Evolutionary conservation across 2,329 filamentous ascomycete species (phyloP), one percentile per base, ranked within the genome.

Genomic region (Neofusicoccum cordaticola): DNA sequence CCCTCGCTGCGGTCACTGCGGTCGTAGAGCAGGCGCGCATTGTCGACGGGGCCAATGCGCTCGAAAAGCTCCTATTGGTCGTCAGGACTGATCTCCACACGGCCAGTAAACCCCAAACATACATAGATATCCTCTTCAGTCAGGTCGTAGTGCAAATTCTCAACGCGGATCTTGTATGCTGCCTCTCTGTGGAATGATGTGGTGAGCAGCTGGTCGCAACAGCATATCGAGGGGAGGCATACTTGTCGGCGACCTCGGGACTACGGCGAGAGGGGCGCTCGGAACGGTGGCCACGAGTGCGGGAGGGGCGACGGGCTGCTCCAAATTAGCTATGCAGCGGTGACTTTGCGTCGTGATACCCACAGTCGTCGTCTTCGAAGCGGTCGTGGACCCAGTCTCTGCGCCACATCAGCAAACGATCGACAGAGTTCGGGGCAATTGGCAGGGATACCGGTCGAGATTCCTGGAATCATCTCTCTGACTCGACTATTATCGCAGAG

Each of bases 131-230:
- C 93, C 42, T 89, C 88, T 76, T 94, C 88, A 12, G 90, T 93
- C 67, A 97, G 84, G 66, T 97, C 93, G 77, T 96, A 97, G 77
- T 97, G 93, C 65, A 97, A 81, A 75, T 97, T 97, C 67, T 96
- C 92, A 67, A 97, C 89, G 69, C 89, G 89, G 69, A 97, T 78
- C 78, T 92, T 94, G 51, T 88, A 83, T 70, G 88, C 88, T 64
- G 80, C 79, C 35, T 80, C 73, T 41, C 85, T 82, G 72, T 86
- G 86, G 69, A 19, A 12, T 27, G 13, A 41, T 11, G 15, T 35
- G 56, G 31, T 45, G 53, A 44, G 52, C 19, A 62, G 27, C 6
- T 31, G 19, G 27, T 9, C 12, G 22, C 44, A 27, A 17, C 34
- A 3, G 37, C 31, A 34, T 50, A 22, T 11, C n/a, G 11, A 45